Evolutionary conservation across 108 stramenopile species (phyloP).

Genomic region (Pseudonitzschia multiseries): DNA sequence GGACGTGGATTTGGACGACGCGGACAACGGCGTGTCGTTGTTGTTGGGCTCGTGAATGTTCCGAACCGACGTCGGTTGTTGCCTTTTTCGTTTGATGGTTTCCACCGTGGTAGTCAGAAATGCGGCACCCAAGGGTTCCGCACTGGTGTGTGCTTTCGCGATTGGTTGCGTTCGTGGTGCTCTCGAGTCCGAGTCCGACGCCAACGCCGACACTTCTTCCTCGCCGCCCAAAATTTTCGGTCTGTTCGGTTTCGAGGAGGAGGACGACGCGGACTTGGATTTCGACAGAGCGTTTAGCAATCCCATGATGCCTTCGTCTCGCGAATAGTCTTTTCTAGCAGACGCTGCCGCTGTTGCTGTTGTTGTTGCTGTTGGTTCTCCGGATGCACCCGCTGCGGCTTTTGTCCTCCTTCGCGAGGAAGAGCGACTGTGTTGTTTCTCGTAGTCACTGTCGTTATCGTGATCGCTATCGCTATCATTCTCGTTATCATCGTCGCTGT

Average conservation of each 20-base stretch:
- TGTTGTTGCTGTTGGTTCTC: background rate
- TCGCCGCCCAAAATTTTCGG: conserved; percentile 8
- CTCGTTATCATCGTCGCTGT: conserved; percentile 15
- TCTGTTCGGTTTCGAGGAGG: background rate
- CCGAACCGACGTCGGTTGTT: background rate
- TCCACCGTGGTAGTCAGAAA: conserved; percentile 30
- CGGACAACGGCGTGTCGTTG: background rate
- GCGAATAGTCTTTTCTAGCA: conserved; percentile 4
- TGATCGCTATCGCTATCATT: background rate
- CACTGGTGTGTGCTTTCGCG: background rate
- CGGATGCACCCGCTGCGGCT: too few relatives aligned
- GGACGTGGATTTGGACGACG: background rate
- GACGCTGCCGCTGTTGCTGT: background rate
- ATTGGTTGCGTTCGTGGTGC: background rate
- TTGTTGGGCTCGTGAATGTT: conserved; percentile 21
- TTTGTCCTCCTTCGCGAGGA: too few relatives aligned
- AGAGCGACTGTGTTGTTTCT: background rate
- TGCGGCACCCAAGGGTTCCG: conserved; percentile 25
- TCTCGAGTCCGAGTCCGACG: background rate
- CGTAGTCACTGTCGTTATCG: background rate
- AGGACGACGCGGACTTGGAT: background rate
- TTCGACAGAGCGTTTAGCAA: background rate
- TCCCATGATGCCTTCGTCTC: background rate
- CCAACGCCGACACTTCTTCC: background rate
- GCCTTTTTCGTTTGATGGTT: conserved; percentile 9